These are phyloP conservation scores for Entomophthora muscae DNA, from an alignment of 371 early-diverging fungal species.

Conservation along the genomic window DNA sequence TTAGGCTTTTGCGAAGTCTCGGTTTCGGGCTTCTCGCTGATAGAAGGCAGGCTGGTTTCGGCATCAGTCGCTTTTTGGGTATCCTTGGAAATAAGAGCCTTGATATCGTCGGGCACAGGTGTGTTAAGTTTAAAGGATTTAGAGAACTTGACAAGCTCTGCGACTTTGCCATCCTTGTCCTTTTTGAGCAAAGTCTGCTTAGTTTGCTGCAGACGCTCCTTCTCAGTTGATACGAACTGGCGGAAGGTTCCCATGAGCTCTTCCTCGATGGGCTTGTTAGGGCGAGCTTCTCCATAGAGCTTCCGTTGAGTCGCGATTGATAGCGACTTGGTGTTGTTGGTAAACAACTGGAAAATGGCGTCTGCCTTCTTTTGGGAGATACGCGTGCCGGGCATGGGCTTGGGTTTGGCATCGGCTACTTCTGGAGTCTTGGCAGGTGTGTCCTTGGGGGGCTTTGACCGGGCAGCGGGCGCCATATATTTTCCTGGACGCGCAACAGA, in stretches of 20 bases:
- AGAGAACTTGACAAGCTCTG: constrained; percentile 63
- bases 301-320: constrained; percentile 8
- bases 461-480: neutral
- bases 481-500: constrained; percentile 30
- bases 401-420: neutral
- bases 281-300: constrained; percentile 6
- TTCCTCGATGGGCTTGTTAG: constrained; percentile 24
- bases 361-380: constrained; percentile 6
- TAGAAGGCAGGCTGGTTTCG: neutral
- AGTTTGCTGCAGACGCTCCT: constrained; percentile 58
- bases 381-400: neutral
- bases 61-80: constrained; percentile 5
- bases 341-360: constrained; percentile 4
- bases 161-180: constrained; percentile 54
- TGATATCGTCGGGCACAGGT: constrained; percentile 57
- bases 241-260: constrained; percentile 42
- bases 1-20: constrained; percentile 10
- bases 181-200: constrained; percentile 43
- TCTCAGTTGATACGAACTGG: constrained; percentile 51
- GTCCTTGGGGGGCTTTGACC: neutral
- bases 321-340: constrained; percentile 2
- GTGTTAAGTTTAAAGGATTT: constrained; percentile 50
- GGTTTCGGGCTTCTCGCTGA: neutral
- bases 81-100: constrained; percentile 40
- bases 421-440: constrained; percentile 8